Conservation (phyloP, 441 rosid genomes). For the Capsella rubella region DNA sequence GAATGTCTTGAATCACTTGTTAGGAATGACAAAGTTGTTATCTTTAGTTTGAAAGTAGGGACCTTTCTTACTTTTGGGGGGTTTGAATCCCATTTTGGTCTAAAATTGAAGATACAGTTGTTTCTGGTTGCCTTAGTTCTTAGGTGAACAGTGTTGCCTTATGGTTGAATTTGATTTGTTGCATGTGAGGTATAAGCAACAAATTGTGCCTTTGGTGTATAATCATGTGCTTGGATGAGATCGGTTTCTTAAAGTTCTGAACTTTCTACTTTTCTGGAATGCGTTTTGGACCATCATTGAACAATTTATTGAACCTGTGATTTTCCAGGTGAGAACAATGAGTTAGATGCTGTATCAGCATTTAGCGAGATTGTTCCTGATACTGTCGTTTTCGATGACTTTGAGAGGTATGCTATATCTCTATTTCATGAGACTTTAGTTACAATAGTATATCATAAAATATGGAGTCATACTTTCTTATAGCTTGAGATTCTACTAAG, state of each 20-base stretch:
- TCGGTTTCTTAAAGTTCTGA: slow-evolving; percentile 3
- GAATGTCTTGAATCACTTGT: slow-evolving; percentile 8
- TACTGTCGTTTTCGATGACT: slow-evolving; percentile 94
- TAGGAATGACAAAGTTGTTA: slow-evolving; percentile 21
- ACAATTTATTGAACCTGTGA: neutral
- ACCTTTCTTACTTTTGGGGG: slow-evolving; percentile 4
- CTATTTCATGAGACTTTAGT: neutral
- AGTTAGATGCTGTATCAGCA: slow-evolving; percentile 89
- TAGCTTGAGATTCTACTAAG: neutral
- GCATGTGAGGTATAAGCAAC: neutral
- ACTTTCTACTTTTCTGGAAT: neutral
- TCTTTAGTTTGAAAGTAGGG: neutral
- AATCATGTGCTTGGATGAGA: slow-evolving; percentile 5
- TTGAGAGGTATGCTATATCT: slow-evolving; percentile 63
- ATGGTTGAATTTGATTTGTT: neutral
- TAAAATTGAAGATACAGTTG: neutral
- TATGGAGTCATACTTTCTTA: neutral
- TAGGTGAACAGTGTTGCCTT: neutral
- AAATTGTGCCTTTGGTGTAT: slow-evolving; percentile 6
- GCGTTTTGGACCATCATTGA: neutral
- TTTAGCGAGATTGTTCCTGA: slow-evolving; percentile 98
- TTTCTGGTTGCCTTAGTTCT: slow-evolving; percentile 19
- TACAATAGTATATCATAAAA: neutral
- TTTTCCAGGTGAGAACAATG: slow-evolving; percentile 63
- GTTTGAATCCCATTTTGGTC: neutral